phyloP scores from a whole-genome alignment of 805 yeast species.

The Yamadazyma philogaea region DNA sequence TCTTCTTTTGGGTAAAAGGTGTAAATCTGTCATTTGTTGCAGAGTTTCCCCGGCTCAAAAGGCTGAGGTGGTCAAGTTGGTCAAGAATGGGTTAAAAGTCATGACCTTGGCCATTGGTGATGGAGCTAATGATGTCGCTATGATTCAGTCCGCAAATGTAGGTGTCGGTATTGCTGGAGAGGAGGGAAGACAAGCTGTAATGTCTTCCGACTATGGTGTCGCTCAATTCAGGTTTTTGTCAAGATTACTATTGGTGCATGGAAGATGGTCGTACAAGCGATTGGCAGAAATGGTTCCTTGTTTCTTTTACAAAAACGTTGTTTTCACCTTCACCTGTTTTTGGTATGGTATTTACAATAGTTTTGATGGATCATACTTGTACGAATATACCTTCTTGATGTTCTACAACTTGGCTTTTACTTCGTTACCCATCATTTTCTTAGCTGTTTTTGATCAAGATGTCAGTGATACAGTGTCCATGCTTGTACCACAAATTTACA shows the following conservation, averaged over 20 bases:
- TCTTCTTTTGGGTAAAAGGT: conserved; percentile 67
- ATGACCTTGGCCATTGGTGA: conserved; percentile 83
- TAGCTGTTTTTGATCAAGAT: conserved; percentile 76
- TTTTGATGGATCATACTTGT: conserved; percentile 74
- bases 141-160: conserved; percentile 83
- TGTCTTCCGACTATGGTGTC: conserved; percentile 81
- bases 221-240: conserved; percentile 73
- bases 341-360: conserved; percentile 71
- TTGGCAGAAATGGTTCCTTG: conserved; percentile 76
- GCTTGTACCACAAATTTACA: conserved; percentile 67
- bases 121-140: conserved; percentile 84
- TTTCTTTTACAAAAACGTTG: conserved; percentile 73
- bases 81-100: conserved; percentile 60
- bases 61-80: conserved; percentile 69
- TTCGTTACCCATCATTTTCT: conserved; percentile 69
- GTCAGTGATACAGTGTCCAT: conserved; percentile 63
- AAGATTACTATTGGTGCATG: conserved; percentile 68
- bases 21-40: conserved; percentile 77
- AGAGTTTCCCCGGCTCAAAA: conserved; percentile 83
- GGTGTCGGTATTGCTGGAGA: conserved; percentile 88
- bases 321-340: conserved; percentile 69
- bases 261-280: conserved; percentile 79
- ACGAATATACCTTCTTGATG: conserved; percentile 75
- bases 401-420: conserved; percentile 80
- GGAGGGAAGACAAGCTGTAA: conserved; percentile 83